phyloP scores from a whole-genome alignment of 768 basidiomycete genomes.

The Megacollybia marginata region DNA sequence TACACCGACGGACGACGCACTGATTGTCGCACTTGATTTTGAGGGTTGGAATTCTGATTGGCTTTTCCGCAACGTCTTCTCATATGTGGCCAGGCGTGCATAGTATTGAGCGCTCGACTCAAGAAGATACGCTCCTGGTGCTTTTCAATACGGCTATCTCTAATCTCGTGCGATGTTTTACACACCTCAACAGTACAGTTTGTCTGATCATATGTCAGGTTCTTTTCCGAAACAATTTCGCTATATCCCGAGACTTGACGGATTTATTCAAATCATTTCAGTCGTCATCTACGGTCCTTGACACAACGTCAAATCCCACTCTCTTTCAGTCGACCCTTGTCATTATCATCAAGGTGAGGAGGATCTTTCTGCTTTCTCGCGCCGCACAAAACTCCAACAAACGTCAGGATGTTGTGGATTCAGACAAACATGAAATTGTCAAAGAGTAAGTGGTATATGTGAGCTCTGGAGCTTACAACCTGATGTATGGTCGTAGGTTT shows the following conservation, averaged over 20 bases:
- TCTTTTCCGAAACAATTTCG: conserved; percentile 60
- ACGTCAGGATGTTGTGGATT: conserved; percentile 65
- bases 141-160: conserved; percentile 62
- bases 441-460: conserved; percentile 36
- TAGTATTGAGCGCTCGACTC: conserved; percentile 54
- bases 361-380: too few species aligned
- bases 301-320: conserved; percentile 49
- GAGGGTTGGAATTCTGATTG: conserved; percentile 38
- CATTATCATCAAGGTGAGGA: conserved; percentile 55
- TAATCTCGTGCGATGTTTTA: conserved; percentile 36
- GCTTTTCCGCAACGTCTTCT: too few species aligned
- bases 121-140: conserved; percentile 58
- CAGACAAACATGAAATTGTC: conserved; percentile 50
- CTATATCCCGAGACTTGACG: conserved; percentile 50
- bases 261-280: conserved; percentile 59
- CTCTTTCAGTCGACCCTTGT: conserved; percentile 52
- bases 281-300: conserved; percentile 47
- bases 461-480: not conserved
- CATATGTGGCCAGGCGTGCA: conserved; percentile 38
- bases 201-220: conserved; percentile 29
- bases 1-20: conserved; percentile 45
- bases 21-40: conserved; percentile 57
- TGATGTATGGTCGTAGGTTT: conserved; percentile 37
- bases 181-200: too few species aligned
- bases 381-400: too few species aligned